Conservation (phyloP, 1,139 yeast genomes). For the Dujonia santamariae region DNA sequence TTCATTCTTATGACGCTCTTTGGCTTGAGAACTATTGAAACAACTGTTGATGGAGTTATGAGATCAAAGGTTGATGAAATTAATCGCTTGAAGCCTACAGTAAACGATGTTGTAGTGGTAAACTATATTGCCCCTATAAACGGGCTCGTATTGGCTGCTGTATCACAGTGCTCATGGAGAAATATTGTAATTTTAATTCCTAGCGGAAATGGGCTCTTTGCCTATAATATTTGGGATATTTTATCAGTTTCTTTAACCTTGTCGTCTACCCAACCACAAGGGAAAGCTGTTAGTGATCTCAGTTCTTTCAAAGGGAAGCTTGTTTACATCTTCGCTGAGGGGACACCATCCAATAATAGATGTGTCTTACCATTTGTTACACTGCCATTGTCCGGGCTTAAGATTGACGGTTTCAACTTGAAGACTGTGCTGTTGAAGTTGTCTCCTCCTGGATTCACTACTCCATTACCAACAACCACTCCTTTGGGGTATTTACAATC, state of each 20-base stretch:
- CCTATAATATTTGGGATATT: conserved; percentile 33
- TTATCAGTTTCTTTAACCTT: conserved; percentile 28
- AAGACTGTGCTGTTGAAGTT: conserved; percentile 45
- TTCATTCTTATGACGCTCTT: conserved; percentile 18
- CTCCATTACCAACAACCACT: conserved; percentile 30
- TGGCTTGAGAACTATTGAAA: conserved; percentile 31
- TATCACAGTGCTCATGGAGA: conserved; percentile 26
- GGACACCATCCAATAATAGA: conserved; percentile 67
- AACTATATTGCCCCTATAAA: conserved; percentile 61
- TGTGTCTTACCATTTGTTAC: conserved; percentile 48
- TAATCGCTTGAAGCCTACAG: conserved; percentile 34
- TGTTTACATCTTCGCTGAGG: conserved; percentile 59
- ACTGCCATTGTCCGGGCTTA: conserved; percentile 8
- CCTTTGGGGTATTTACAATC: conserved; percentile 21
- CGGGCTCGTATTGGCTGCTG: conserved; percentile 31
- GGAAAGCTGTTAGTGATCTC: conserved; percentile 16
- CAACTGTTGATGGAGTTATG: conserved; percentile 52
- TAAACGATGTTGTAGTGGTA: conserved; percentile 43
- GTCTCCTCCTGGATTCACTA: conserved; percentile 30
- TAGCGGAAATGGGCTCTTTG: conserved; percentile 33
- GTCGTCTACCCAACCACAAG: conserved; percentile 7
- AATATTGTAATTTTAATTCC: conserved; percentile 45
- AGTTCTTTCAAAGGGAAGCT: conserved; percentile 27
- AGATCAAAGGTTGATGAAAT: conserved; percentile 34
- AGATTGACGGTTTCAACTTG: conserved; percentile 22